A percentile compares a stretch with the other conserved stretches of the same genome.
phyloP scores from a whole-genome alignment of 192 early-diverging fungal species.

The Gorgonomyces haynaldii region DNA sequence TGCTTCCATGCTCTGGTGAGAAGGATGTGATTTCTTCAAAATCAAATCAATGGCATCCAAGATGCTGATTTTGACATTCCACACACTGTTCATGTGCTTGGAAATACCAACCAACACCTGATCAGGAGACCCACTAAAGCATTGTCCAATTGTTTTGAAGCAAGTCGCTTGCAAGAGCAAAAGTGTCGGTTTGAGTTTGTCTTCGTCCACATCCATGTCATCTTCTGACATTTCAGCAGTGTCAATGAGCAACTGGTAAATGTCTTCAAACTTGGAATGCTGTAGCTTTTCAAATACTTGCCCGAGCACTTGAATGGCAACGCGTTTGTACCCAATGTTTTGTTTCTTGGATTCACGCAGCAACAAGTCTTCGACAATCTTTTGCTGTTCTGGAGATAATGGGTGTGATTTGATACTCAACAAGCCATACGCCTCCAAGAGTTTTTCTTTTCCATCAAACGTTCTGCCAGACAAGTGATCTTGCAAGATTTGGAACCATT shows the following conservation, averaged over 20 bases:
- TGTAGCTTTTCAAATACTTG: conserved; percentile 45
- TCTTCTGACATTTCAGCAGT: conserved; percentile 34
- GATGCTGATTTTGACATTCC: conserved; percentile 70
- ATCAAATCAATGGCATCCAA: conserved; percentile 31
- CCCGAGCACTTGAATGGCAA: conserved; percentile 52
- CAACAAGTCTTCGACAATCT: conserved; percentile 40
- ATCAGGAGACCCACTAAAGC: conserved; percentile 33
- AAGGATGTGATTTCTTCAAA: too few relatives aligned
- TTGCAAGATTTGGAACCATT: conserved; percentile 47
- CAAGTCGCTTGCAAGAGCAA: conserved; percentile 56
- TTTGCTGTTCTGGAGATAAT: conserved; percentile 25
- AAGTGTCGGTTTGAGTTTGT: conserved; percentile 36
- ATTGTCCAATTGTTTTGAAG: conserved; percentile 49
- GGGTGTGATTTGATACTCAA: too few relatives aligned
- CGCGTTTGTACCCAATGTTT: conserved; percentile 56
- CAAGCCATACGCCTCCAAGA: conserved; percentile 50
- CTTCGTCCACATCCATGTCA: conserved; percentile 37
- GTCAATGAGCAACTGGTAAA: conserved; percentile 41
- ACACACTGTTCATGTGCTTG: conserved; percentile 55
- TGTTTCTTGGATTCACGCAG: conserved; percentile 65
- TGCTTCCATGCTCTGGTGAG: too few relatives aligned
- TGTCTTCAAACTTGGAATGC: conserved; percentile 44
- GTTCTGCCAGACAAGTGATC: conserved; percentile 54
- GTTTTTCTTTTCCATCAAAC: conserved; percentile 72
- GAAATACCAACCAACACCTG: conserved; percentile 11